phyloP scores from a whole-genome alignment of 768 basidiomycete genomes.

The Pilatotrama ljubarskyi region DNA sequence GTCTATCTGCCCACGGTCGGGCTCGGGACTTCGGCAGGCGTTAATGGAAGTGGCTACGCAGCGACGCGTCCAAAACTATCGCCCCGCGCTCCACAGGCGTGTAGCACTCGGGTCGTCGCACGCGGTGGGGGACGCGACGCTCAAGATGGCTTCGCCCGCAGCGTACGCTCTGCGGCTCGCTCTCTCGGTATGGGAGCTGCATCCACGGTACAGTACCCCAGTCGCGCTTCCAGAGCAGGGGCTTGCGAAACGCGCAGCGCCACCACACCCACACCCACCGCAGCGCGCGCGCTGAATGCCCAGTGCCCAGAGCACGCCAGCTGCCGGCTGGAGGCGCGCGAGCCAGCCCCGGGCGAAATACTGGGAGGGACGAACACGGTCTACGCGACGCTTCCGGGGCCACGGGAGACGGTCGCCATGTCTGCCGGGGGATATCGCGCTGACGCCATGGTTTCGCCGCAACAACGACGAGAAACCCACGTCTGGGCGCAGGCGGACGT shows the following conservation, averaged over 20 bases:
- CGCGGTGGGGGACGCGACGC: conserved; percentile 15
- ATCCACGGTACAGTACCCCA: conserved; percentile 1
- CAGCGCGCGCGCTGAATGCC: conserved; percentile 1
- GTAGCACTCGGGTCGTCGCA: conserved; percentile 4
- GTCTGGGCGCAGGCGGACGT: not conserved
- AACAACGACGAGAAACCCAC: conserved; percentile 6
- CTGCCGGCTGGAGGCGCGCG: not conserved
- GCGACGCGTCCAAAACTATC: not conserved
- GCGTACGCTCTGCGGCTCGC: not conserved
- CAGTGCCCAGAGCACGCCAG: not conserved
- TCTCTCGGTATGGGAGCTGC: conserved; percentile 1
- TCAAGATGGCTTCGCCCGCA: not conserved
- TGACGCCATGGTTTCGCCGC: conserved; percentile 6
- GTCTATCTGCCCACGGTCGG: not conserved
- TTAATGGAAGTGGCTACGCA: not conserved
- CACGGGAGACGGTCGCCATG: not conserved
- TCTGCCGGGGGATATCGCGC: not conserved
- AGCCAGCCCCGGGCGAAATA: not conserved
- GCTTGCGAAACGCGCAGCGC: conserved; percentile 5
- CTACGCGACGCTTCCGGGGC: not conserved
- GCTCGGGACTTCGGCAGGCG: not conserved
- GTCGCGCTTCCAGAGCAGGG: conserved; percentile 1
- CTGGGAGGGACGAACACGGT: not conserved
- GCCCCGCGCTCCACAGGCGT: not conserved
- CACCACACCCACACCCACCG: conserved; percentile 8